Percentiles rank a stretch among this genome's conserved stretches.
phyloP scores from a whole-genome alignment of 257 asterid genomes.

The Knoxia roxburghii region DNA sequence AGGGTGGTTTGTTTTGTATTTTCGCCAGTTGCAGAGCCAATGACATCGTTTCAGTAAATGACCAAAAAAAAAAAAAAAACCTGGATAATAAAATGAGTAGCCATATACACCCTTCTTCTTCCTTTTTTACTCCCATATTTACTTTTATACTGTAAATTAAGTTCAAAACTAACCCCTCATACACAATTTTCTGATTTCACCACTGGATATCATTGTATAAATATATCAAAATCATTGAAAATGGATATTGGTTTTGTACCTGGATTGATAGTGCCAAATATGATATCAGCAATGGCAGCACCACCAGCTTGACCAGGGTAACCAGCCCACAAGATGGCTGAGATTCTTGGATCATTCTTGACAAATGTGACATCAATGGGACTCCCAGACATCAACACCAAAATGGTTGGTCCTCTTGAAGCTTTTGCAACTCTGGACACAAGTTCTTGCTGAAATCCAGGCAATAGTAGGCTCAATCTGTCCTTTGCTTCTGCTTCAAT shows the following conservation, averaged over 20 bases:
- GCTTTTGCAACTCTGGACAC: conserved; percentile 73
- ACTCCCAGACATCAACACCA: conserved; percentile 82
- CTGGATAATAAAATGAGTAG: not conserved
- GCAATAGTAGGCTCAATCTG: conserved; percentile 58
- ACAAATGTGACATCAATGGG: conserved; percentile 84
- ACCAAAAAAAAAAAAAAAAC: too few species aligned
- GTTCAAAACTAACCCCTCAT: too few species aligned
- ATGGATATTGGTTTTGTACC: conserved; percentile 36
- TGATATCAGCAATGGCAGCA: conserved; percentile 74
- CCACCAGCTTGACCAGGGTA: conserved; percentile 97
- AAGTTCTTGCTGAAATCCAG: conserved; percentile 82
- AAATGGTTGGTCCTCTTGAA: conserved; percentile 63
- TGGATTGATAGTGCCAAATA: conserved; percentile 74
- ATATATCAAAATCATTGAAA: too few species aligned
- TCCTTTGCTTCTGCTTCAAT: conserved; percentile 71
- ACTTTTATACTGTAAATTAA: too few species aligned
- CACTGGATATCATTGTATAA: too few species aligned
- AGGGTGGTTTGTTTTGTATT: too few species aligned
- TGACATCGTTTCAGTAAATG: too few species aligned
- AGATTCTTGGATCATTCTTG: conserved; percentile 53
- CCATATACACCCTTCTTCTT: too few species aligned
- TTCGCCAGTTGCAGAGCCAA: too few species aligned
- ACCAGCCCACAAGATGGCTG: conserved; percentile 79
- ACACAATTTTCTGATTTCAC: too few species aligned
- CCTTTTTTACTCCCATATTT: too few species aligned